Base-by-base conservation (phyloP, 2,329 filamentous ascomycete species). In the Pseudopithomyces chartarum region DNA sequence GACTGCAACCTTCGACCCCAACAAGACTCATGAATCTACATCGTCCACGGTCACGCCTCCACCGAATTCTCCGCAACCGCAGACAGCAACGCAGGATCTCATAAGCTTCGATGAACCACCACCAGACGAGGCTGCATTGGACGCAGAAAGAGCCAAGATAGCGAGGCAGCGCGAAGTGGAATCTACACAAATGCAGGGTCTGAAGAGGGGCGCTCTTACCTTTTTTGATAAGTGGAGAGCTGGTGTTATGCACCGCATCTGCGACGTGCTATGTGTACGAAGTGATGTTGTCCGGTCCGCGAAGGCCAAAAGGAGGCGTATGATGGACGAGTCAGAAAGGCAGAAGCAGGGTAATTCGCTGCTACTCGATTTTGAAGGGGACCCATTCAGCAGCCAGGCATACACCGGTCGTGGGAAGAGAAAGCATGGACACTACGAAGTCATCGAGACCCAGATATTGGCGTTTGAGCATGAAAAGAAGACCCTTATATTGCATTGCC, bases 141-240 rank as follows among this genome's bases (percentile, higher is more conserved):
- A 57, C 6, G 57, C 55, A 6, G 59, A 66, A 34, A 52, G 57
- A 32, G 57, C 50, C 1, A 60, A 57, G 17, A 69, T 66, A 29
- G 64, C 75, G 46, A 68, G 81, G 42, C 76, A 81, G 65, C 78
- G 78, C 54, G 82, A 85, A 57, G 68, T 84, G 19, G 79, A 77
- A 29, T 75, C 74, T 0, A 76, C 78, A 6, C 77, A 79, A 51
- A 82, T 89, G 68, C 77, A 82, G 54, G 88, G 90, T 66, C 76
- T 92, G 67, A 91, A 87, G 76, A 86, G 85, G 60, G 87, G 89
- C 55, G 82, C 87, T 0, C 73, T 95, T 2, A 79, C 83, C 1
- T 87, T 88, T 71, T 96, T 93, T 70, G 86, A 89, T 56, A 89
- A 91, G 65, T 98, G 94, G 93, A 86, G 90, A 64, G 81, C 85